Evolutionary conservation across 495 filamentous ascomycete species (phyloP).

Genomic region (Alectoria sarmentosa): DNA sequence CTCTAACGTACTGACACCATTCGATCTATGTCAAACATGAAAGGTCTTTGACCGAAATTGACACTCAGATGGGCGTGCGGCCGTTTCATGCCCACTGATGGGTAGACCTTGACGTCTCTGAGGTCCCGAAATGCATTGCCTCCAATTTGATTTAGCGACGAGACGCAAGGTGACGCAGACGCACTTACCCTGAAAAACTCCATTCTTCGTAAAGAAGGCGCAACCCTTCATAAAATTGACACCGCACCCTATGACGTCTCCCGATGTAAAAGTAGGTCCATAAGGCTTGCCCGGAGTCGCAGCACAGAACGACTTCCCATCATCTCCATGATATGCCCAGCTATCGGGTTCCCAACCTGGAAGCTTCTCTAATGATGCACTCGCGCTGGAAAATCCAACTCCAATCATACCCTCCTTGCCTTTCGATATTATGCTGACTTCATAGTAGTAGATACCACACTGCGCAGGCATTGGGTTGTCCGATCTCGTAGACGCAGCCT

Average conservation of each 20-base stretch:
- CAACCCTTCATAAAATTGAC: constrained; percentile 85
- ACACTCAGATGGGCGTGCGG: constrained; percentile 71
- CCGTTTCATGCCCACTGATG: constrained; percentile 91
- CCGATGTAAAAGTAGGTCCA: constrained; percentile 60
- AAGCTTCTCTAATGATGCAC: constrained; percentile 68
- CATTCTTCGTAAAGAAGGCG: constrained; percentile 95
- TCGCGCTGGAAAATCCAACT: constrained; percentile 75
- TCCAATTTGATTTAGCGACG: constrained; percentile 30
- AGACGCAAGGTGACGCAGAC: constrained; percentile 2
- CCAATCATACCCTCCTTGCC: constrained; percentile 86
- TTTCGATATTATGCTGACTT: constrained; percentile 78
- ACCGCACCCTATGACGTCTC: constrained; percentile 88
- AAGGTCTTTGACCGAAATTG: constrained; percentile 89
- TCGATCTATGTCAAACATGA: constrained; percentile 87
- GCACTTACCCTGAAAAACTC: constrained; percentile 60
- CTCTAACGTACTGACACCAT: constrained; percentile 64
- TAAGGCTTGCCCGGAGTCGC: constrained; percentile 69
- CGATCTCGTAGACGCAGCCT: constrained; percentile 76
- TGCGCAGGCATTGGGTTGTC: constrained; percentile 88
- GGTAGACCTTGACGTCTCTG: constrained; percentile 63
- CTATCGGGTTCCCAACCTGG: constrained; percentile 95
- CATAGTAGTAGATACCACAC: constrained; percentile 94
- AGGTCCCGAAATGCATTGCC: constrained; percentile 77
- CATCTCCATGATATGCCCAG: constrained; percentile 97
- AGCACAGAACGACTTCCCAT: constrained; percentile 78